These are phyloP conservation scores for Phytophthora citricola DNA, from an alignment of 352 stramenopile genomes.

Conservation along the genomic window DNA sequence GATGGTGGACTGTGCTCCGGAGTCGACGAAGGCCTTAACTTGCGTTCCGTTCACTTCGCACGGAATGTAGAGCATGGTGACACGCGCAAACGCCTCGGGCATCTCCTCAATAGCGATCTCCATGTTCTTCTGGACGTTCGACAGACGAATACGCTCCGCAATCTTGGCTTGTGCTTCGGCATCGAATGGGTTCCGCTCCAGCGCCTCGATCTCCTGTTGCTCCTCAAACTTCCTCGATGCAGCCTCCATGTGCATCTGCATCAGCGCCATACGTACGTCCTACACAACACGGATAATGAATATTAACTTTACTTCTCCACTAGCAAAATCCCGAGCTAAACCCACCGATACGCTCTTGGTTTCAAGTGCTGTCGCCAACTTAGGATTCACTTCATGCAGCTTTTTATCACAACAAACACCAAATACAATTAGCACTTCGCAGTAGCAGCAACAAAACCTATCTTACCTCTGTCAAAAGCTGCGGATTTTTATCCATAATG, in stretches of 20 bases:
- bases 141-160: slow-evolving; percentile 83
- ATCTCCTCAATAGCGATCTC: slow-evolving; percentile 91
- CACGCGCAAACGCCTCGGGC: slow-evolving; percentile 84
- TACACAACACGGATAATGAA: slow-evolving; percentile 20
- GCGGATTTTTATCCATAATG: slow-evolving; percentile 85
- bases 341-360: slow-evolving; percentile 74
- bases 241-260: slow-evolving; percentile 88
- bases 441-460: neutral
- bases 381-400: slow-evolving; percentile 68
- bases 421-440: neutral
- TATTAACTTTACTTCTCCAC: neutral
- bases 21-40: slow-evolving; percentile 93
- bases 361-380: slow-evolving; percentile 68
- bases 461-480: slow-evolving; percentile 66
- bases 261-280: slow-evolving; percentile 83
- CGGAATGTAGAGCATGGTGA: slow-evolving; percentile 92
- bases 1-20: slow-evolving; percentile 91
- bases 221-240: slow-evolving; percentile 83
- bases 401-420: slow-evolving; percentile 21
- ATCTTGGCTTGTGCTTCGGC: slow-evolving; percentile 80
- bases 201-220: slow-evolving; percentile 68
- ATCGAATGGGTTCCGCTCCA: slow-evolving; percentile 85
- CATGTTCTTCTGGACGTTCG: slow-evolving; percentile 91
- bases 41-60: slow-evolving; percentile 83
- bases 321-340: slow-evolving; percentile 5